Evolutionary conservation across 192 early-diverging fungal genomes (phyloP).

Genomic region (Piromyces finnis): DNA sequence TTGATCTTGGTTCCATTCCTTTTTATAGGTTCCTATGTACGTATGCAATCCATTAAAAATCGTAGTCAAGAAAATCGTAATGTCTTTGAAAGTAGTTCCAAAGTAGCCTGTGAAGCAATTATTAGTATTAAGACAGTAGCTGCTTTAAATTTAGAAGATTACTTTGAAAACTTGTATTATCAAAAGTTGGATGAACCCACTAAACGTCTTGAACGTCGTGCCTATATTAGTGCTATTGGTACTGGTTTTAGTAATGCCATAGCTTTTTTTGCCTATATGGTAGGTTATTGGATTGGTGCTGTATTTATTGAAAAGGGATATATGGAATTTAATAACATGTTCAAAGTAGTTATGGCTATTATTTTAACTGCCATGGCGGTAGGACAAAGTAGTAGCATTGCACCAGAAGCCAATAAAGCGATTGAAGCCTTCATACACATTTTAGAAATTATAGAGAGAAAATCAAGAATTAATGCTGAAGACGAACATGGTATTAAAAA

Average conservation of each 20-base stretch:
- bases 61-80: constrained; percentile 26
- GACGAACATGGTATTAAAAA: neutral
- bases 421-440: neutral
- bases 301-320: neutral
- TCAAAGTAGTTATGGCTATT: neutral
- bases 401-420: neutral
- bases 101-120: constrained; percentile 70
- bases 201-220: neutral
- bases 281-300: neutral
- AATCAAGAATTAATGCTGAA: neutral
- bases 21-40: constrained; percentile 33
- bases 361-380: neutral
- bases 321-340: neutral
- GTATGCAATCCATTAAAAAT: constrained; percentile 30
- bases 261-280: neutral
- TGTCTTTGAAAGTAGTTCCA: constrained; percentile 51
- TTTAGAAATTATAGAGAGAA: neutral
- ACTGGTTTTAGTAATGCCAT: neutral
- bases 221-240: neutral
- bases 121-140: constrained; percentile 69
- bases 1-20: constrained; percentile 50
- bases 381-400: neutral
- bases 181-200: neutral
- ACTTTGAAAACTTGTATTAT: constrained; percentile 14
- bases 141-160: constrained; percentile 42